Evolutionary conservation across 2,329 filamentous ascomycete genomes (phyloP).

Genomic region (Cordyceps fumosorosea): DNA sequence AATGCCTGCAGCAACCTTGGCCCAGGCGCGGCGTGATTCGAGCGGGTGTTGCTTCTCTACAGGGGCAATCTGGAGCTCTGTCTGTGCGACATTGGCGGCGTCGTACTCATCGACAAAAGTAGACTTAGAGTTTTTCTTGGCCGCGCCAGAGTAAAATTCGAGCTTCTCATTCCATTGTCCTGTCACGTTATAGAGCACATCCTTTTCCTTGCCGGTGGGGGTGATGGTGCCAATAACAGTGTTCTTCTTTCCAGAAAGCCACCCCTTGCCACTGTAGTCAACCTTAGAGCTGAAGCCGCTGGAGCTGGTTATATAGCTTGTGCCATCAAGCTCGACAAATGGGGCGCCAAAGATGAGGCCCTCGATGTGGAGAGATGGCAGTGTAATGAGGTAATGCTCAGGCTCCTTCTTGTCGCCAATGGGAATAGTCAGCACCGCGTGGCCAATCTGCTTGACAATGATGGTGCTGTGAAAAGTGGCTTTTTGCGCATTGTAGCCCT

Average conservation of each 20-base stretch:
- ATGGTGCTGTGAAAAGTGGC: constrained; percentile 92
- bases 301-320: constrained; percentile 78
- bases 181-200: constrained; percentile 70
- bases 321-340: constrained; percentile 84
- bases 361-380: constrained; percentile 88
- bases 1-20: constrained; percentile 76
- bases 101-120: constrained; percentile 54
- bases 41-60: constrained; percentile 77
- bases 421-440: constrained; percentile 74
- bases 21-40: constrained; percentile 84
- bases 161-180: constrained; percentile 89
- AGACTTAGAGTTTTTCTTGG: constrained; percentile 42
- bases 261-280: constrained; percentile 89
- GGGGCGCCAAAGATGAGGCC: constrained; percentile 80
- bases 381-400: constrained; percentile 83
- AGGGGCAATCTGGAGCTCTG: constrained; percentile 63
- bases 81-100: constrained; percentile 50
- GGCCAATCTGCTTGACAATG: constrained; percentile 89
- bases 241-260: constrained; percentile 95
- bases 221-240: constrained; percentile 72
- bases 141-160: constrained; percentile 61
- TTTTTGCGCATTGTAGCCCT: constrained; percentile 94
- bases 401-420: constrained; percentile 27
- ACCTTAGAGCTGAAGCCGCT: constrained; percentile 84
- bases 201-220: constrained; percentile 63